These are phyloP conservation scores for Clitoria ternatea DNA, from an alignment of 306 rosid species.

Conservation along the genomic window DNA sequence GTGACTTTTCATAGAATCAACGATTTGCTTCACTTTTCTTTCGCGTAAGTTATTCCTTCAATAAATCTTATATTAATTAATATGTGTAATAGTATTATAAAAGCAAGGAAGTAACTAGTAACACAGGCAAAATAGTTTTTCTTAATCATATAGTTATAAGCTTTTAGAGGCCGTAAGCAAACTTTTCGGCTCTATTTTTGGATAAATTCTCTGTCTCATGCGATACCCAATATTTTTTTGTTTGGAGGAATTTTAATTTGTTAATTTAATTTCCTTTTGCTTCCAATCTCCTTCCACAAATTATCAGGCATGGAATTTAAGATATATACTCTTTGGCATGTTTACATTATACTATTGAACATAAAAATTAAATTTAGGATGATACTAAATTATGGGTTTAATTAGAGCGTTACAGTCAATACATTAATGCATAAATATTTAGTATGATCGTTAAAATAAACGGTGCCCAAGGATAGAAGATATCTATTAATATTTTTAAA, in stretches of 20 bases:
- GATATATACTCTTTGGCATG: not conserved
- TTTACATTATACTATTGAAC: not conserved
- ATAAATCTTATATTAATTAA: not conserved
- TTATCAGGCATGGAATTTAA: not conserved
- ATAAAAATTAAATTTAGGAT: not conserved
- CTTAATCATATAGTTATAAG: not conserved
- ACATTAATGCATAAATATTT: too few relatives aligned
- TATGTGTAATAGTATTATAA: not conserved
- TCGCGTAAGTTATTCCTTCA: not conserved
- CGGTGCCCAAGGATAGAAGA: too few relatives aligned
- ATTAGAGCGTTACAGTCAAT: too few relatives aligned
- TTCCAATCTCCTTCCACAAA: not conserved
- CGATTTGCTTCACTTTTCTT: slow-evolving; percentile 5
- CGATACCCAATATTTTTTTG: slow-evolving; percentile 18
- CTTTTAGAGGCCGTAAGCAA: slow-evolving; percentile 2
- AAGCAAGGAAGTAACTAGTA: not conserved
- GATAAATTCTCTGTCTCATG: slow-evolving; percentile 35
- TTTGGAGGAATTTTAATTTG: not conserved
- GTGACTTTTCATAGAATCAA: slow-evolving; percentile 24
- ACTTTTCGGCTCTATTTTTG: not conserved
- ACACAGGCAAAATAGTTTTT: not conserved
- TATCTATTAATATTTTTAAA: too few relatives aligned
- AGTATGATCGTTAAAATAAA: too few relatives aligned
- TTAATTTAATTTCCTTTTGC: slow-evolving; percentile 6
- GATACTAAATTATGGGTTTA: too few relatives aligned